Percentiles rank a stretch among this genome's conserved stretches.
phyloP scores from a whole-genome alignment of 371 early-diverging fungal genomes.

The Mortierella sp. region DNA sequence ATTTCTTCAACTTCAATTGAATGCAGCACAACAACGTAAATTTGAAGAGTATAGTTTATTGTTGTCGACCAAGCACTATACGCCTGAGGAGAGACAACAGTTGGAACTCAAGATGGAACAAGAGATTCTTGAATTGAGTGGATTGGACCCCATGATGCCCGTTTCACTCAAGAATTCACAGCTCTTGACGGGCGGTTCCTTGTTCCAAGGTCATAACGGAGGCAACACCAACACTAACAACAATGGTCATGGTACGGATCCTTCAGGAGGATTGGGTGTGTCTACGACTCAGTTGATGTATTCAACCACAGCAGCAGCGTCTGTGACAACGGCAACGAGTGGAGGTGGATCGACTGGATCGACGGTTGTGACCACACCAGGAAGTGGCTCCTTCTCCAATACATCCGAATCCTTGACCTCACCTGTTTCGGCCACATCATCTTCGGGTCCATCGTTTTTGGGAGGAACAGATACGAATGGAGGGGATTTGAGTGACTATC shows the following conservation, averaged over 20 bases:
- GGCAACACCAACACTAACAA: not conserved
- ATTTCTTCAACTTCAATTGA: constrained; percentile 7
- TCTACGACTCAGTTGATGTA: too few species aligned
- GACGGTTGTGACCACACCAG: not conserved
- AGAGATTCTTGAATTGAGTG: constrained; percentile 17
- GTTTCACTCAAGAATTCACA: constrained; percentile 14
- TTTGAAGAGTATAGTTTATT: constrained; percentile 11
- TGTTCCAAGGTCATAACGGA: not conserved
- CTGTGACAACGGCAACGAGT: constrained; percentile 11
- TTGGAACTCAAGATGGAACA: constrained; percentile 19
- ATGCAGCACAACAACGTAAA: constrained; percentile 27
- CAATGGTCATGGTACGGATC: not conserved
- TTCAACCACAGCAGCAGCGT: constrained; percentile 6
- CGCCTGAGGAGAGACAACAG: constrained; percentile 13
- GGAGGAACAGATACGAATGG: too few species aligned
- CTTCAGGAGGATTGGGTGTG: constrained; percentile 10
- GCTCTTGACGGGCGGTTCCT: constrained; percentile 23
- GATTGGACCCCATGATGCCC: not conserved
- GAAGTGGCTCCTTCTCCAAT: constrained; percentile 8
- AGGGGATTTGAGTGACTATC: too few species aligned
- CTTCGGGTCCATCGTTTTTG: too few species aligned
- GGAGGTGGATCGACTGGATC: constrained; percentile 5
- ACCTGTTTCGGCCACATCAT: constrained; percentile 12
- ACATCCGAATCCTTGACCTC: constrained; percentile 7
- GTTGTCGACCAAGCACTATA: not conserved